Evolutionary conservation across 257 asterid genomes (phyloP).

Genomic region (Capsicum baccatum): DNA sequence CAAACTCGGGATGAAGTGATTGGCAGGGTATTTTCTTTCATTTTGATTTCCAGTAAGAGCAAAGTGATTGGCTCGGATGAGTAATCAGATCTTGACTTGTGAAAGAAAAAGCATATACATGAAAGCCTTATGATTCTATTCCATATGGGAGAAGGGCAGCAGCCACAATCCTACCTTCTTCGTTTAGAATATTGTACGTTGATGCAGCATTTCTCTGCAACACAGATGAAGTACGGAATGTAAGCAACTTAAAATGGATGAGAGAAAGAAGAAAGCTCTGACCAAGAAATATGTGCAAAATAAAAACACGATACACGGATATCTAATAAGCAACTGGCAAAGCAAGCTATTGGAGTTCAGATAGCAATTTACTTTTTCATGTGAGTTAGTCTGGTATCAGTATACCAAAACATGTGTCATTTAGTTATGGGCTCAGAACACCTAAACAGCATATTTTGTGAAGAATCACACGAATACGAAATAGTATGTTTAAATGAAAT

Average conservation of each 20-base stretch:
- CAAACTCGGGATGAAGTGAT: neutral
- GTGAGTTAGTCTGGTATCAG: neutral
- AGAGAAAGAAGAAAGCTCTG: neutral
- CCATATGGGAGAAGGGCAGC: slow-evolving; percentile 89
- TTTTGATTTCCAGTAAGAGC: neutral
- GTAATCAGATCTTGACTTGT: neutral
- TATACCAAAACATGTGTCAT: slow-evolving; percentile 1
- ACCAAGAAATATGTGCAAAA: neutral
- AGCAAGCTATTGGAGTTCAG: neutral
- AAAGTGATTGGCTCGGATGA: neutral
- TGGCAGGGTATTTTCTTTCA: neutral
- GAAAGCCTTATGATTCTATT: slow-evolving; percentile 38
- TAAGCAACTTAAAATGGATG: neutral
- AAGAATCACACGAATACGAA: slow-evolving; percentile 17
- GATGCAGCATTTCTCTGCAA: slow-evolving; percentile 92
- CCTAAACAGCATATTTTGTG: neutral
- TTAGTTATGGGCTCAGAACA: neutral
- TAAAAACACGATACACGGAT: neutral
- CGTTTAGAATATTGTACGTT: slow-evolving; percentile 85
- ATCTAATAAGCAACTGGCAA: neutral
- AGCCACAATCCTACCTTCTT: slow-evolving; percentile 90
- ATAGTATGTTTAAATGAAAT: neutral
- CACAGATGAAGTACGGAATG: neutral
- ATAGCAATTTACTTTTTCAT: neutral
- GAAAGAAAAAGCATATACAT: neutral